Evolutionary conservation across 257 asterid species (phyloP), one percentile per base, ranked within the genome.

Genomic region (Penstemon eatonii): DNA sequence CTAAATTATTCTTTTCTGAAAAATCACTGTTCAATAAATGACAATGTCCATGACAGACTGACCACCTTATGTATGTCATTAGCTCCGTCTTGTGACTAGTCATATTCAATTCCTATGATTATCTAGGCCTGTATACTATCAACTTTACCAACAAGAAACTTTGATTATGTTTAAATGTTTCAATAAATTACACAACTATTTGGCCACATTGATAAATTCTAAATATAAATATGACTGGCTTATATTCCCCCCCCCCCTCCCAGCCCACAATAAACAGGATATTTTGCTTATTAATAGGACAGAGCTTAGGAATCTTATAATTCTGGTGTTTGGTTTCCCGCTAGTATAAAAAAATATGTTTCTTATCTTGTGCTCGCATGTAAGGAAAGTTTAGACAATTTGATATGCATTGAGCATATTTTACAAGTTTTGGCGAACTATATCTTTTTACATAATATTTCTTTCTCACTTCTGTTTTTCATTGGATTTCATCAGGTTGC

Each of bases 401-500:
- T 15, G 64, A 40, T 0, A 7, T 38, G 47, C 66, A 8, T 56
- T 56, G 47, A 41, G 51, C 12, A 18, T 60, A 3, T 47, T 40
- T 66, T 54, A 8, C 7, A 7, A 5, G 68, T 68, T 60, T 68
- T 59, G 12, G 36, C 40, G 62, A 53, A 56, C 8, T 38, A 4
- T 56, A 61, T 19, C 25, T 3, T 62, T 62, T 78, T 62, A 56
- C 39, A 65, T 64, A 63, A n/a, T 41, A 9, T 42, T 37, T 60
- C 52, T 42, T 68, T 67, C 68, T 64, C 36, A 52, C 8, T 63
- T 18, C 6, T 45, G 40, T 57, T 55, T 63, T 51, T 71, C 39
- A 60, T 66, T 77, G 79, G 62, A 66, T 36, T 64, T 74, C 63
- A 37, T 67, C 71, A 94, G 99, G 96, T 89, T 82, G 96, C 99